phyloP scores from a whole-genome alignment of 2,329 filamentous ascomycete genomes.

The Pseudocercospora musae region DNA sequence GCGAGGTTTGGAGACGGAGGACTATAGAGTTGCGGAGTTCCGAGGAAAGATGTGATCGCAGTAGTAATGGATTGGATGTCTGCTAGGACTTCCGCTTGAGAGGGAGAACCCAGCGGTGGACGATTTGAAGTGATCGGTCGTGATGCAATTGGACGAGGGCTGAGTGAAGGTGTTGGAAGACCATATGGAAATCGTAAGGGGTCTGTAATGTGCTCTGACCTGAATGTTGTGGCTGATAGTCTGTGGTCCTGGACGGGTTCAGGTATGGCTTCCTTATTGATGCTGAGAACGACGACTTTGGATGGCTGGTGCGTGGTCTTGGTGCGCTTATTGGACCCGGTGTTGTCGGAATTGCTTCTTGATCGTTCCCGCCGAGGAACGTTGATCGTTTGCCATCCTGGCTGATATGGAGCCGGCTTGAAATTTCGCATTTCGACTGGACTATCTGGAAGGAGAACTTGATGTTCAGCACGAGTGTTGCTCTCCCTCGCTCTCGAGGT shows the following conservation, averaged over 20 bases:
- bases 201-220: not conserved
- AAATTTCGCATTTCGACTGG: not conserved
- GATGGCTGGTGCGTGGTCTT: not conserved
- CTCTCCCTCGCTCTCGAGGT: not conserved
- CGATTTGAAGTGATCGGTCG: not conserved
- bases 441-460: not conserved
- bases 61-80: not conserved
- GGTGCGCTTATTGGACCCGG: not conserved
- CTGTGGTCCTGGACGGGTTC: no score
- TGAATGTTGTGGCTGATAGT: not conserved
- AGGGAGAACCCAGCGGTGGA: not conserved
- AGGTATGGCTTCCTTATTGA: not conserved
- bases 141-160: not conserved
- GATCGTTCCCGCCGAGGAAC: no score
- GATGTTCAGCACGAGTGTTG: no score
- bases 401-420: not conserved
- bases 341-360: no score
- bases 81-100: not conserved
- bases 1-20: not conserved
- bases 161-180: not conserved
- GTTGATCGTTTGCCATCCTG: not conserved
- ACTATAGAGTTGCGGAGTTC: not conserved
- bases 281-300: not conserved
- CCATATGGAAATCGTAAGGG: not conserved
- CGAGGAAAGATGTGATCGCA: not conserved